Evolutionary conservation across 2,329 filamentous ascomycete genomes (phyloP).

Genomic region (Sphaerulina vaccinii): DNA sequence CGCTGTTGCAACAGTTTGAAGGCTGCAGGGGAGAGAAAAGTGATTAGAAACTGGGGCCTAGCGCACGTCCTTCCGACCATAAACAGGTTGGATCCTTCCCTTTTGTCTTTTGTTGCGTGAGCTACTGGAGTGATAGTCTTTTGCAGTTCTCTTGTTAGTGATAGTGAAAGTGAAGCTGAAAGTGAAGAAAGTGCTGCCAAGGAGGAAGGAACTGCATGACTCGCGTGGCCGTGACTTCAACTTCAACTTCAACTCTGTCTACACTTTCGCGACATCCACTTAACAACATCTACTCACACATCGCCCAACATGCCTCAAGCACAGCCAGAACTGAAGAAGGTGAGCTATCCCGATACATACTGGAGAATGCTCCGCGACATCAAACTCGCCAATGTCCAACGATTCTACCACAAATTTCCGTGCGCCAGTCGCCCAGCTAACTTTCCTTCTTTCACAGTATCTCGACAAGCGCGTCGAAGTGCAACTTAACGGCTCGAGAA

Average conservation of each 20-base stretch:
- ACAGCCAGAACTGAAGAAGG: constrained; percentile 98
- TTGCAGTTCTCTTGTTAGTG: too few species aligned
- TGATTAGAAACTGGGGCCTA: too few species aligned
- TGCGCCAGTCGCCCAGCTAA: neutral
- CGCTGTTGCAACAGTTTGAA: too few species aligned
- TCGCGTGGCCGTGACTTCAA: too few species aligned
- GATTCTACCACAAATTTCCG: neutral
- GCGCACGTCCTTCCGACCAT: too few species aligned
- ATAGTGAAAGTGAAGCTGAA: too few species aligned
- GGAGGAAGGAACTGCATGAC: too few species aligned
- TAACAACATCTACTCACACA: neutral
- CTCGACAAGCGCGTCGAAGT: constrained; percentile 99
- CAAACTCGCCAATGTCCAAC: neutral
- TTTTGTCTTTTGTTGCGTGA: too few species aligned
- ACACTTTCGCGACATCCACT: constrained; percentile 8
- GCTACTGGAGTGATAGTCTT: too few species aligned
- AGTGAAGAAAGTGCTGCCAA: too few species aligned
- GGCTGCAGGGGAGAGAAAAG: too few species aligned
- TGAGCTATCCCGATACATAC: constrained; percentile 41
- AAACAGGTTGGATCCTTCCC: too few species aligned
- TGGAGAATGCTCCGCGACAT: neutral
- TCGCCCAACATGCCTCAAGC: constrained; percentile 80
- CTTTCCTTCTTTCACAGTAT: constrained; percentile 61
- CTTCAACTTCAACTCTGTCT: neutral
- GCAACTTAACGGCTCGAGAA: constrained; percentile 95